Percentiles rank a stretch among this genome's conserved stretches.
Evolutionary conservation across 495 filamentous ascomycete species (phyloP).

Genomic region (Aspergillus nidulans): DNA sequence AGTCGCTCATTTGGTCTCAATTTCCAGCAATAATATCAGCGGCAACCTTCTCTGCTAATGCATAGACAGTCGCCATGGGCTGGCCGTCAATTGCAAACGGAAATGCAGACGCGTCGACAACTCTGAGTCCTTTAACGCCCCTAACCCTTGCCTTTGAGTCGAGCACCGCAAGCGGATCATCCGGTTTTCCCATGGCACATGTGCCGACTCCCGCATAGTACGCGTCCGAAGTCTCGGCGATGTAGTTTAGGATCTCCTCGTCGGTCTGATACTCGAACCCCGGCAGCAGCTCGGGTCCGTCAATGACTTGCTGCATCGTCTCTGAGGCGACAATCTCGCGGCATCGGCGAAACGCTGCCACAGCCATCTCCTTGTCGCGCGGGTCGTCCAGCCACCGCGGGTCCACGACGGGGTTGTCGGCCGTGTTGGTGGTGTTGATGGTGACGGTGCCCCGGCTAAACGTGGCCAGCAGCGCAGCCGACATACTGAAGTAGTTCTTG

Average conservation of each 20-base stretch:
- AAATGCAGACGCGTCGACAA: constrained; percentile 56
- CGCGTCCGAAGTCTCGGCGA: constrained; percentile 50
- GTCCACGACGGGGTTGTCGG: constrained; percentile 49
- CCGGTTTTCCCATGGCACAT: constrained; percentile 49
- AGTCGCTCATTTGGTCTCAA: neutral
- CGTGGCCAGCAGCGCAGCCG: constrained; percentile 41
- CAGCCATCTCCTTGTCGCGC: constrained; percentile 48
- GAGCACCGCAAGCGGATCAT: constrained; percentile 53
- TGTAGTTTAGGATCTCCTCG: constrained; percentile 43
- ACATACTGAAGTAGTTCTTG: constrained; percentile 44
- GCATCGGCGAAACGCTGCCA: constrained; percentile 51
- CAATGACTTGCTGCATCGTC: constrained; percentile 36
- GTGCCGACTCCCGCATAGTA: constrained; percentile 20
- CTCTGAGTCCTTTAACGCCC: constrained; percentile 48
- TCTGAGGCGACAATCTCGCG: constrained; percentile 41
- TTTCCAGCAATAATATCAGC: constrained; percentile 29
- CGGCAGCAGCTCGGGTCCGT: constrained; percentile 45
- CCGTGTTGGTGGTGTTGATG: constrained; percentile 39
- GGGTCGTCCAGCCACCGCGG: constrained; percentile 47
- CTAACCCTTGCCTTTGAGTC: constrained; percentile 48
- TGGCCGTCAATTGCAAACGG: constrained; percentile 52
- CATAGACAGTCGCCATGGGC: constrained; percentile 47
- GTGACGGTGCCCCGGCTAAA: constrained; percentile 53
- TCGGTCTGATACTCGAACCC: constrained; percentile 46
- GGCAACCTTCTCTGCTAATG: constrained; percentile 54